Base-by-base conservation (phyloP, 2,329 filamentous ascomycete species). In the Didymella exigua region DNA sequence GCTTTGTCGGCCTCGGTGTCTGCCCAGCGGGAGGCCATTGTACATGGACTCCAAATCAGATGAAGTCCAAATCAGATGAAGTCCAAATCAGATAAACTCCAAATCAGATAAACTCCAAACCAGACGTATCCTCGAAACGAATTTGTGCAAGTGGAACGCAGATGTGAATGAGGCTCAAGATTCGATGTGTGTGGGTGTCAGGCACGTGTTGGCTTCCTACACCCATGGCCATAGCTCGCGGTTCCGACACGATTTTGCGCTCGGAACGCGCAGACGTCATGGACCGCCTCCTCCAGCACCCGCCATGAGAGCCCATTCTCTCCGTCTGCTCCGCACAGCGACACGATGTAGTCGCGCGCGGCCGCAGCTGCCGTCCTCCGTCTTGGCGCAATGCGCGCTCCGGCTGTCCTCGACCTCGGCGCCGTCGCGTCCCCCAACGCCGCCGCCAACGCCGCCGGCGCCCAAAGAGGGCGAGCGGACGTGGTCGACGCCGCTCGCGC, bases 401-500 rank as follows among this genome's bases (percentile, higher is more conserved):
- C 76, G 78, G 70, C 78, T 75, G 74, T 77, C 69, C 46, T 63
- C 62, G 26, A 54, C 53, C 16, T 54, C 54, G 33, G 60, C 57
- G n/a, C 59, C 64, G 5, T 40, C 59, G 31, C 43, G 54, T 31
- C 51, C 62, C n/a, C 49, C 42, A 23, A 45, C 61, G 34, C 59
- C 61, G 21, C 38, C 56, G 23, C 36, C 54, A 36, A 58, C 58
- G 16, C 55, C 62, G 13, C 37, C 61, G n/a, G 46, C 62, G 21
- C 48, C 41, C 21, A 58, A 60, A 36, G 49, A 49, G 21, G 55
- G 44, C 10, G 66, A 67, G 54, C 67, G 89, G 59, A 79, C 90
- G 79, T 97, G 93, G 92, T 96, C 93, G 2, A 99, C 93, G 3
- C 93, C 93, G 13, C 78, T 99, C 58, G 93, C 93, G 7, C 93